A percentile compares a stretch with the other conserved stretches of the same genome.
phyloP scores from a whole-genome alignment of 1,284 basidiomycete genomes.

The Ceratobasidium theobromae region DNA sequence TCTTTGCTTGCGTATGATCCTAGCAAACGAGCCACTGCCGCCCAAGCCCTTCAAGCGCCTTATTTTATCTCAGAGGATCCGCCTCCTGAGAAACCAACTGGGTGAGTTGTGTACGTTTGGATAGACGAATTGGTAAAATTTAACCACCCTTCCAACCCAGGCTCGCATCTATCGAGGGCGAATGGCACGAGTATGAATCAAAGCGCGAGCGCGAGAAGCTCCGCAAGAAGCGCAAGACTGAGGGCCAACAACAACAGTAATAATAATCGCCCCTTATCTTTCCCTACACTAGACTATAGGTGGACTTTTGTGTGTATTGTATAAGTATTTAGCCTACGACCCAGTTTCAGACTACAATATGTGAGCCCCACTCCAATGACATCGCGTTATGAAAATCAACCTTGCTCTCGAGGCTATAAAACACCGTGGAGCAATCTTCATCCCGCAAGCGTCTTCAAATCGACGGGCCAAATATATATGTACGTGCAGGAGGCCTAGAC shows the following conservation, averaged over 20 bases:
- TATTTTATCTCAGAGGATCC: conserved; percentile 88
- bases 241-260: conserved; percentile 49
- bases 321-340: conserved; percentile 34
- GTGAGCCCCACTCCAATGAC: no score
- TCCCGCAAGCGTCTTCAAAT: no score
- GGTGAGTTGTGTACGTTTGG: conserved; percentile 55
- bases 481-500: no score
- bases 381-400: no score
- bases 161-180: conserved; percentile 75
- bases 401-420: no score
- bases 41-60: conserved; percentile 73
- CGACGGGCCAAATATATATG: no score
- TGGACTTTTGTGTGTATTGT: conserved; percentile 26
- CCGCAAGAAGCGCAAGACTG: conserved; percentile 32
- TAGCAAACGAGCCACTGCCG: conserved; percentile 69
- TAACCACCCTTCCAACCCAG: conserved; percentile 47
- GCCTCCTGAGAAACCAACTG: conserved; percentile 67
- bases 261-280: conserved; percentile 23
- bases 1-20: conserved; percentile 85
- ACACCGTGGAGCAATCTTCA: no score
- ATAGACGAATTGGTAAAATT: neutral
- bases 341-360: no score
- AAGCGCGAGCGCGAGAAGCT: conserved; percentile 78
- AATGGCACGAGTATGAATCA: conserved; percentile 93
- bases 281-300: neutral